A percentile compares a stretch with the other conserved stretches of the same genome.
Evolutionary conservation across 352 stramenopile species (phyloP).

Genomic region (Phytophthora sp.): DNA sequence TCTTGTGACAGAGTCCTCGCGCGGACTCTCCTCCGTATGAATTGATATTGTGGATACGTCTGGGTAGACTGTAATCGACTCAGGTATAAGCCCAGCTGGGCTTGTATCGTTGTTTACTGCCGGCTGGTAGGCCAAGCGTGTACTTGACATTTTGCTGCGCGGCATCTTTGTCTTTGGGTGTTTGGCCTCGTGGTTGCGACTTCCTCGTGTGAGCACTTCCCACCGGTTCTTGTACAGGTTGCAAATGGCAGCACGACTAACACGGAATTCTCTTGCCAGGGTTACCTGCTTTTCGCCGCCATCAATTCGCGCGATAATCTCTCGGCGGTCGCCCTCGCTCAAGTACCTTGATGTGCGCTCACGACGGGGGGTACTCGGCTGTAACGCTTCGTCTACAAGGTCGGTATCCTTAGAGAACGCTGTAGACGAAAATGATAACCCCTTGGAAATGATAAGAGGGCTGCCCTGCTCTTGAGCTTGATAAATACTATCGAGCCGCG

Average conservation of each 20-base stretch:
- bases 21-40: slow-evolving; percentile 13
- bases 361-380: slow-evolving; percentile 19
- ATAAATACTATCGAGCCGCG: slow-evolving; percentile 22
- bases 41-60: slow-evolving; percentile 35
- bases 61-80: slow-evolving; percentile 23
- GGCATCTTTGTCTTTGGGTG: slow-evolving; percentile 20
- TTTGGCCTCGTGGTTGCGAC: slow-evolving; percentile 31
- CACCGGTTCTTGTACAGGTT: slow-evolving; percentile 66
- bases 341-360: slow-evolving; percentile 39
- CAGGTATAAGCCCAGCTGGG: neutral
- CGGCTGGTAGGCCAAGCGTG: neutral
- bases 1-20: neutral
- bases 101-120: neutral
- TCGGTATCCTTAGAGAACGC: slow-evolving; percentile 20
- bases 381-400: slow-evolving; percentile 10
- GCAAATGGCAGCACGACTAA: slow-evolving; percentile 58
- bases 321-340: slow-evolving; percentile 29
- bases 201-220: slow-evolving; percentile 48
- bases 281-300: slow-evolving; percentile 54
- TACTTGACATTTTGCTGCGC: slow-evolving; percentile 14
- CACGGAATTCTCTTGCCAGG: slow-evolving; percentile 53
- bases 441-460: slow-evolving; percentile 13
- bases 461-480: slow-evolving; percentile 7
- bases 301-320: slow-evolving; percentile 58
- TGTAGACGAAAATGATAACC: slow-evolving; percentile 26